Conservation (phyloP, 1,139 yeast species). For the Diutina pseudorugosa region DNA sequence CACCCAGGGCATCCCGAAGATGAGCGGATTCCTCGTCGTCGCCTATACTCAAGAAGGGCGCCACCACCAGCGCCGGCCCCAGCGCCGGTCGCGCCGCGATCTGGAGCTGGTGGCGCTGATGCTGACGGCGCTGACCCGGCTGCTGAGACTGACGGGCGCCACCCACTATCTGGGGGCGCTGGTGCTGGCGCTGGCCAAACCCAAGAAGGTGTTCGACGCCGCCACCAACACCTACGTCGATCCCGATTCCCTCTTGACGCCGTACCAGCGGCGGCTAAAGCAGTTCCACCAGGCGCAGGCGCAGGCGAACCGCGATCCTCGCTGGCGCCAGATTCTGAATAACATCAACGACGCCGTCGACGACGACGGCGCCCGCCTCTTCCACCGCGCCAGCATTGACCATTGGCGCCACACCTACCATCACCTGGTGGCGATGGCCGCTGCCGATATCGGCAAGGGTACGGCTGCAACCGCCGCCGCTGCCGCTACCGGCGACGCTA, state of each 20-base stretch:
- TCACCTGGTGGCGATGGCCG: slow-evolving; percentile 1
- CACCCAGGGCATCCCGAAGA: background rate
- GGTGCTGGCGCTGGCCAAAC: background rate
- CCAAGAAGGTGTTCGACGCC: slow-evolving; percentile 5
- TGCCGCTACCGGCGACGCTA: background rate
- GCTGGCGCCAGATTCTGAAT: background rate
- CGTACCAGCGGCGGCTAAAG: slow-evolving; percentile 6
- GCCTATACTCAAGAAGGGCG: background rate
- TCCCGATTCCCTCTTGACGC: slow-evolving; percentile 5
- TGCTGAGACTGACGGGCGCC: background rate
- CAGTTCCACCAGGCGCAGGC: slow-evolving; percentile 5
- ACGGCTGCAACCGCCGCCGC: no score
- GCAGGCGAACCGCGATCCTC: background rate
- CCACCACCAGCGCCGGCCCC: background rate
- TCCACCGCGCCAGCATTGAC: background rate
- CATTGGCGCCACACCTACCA: slow-evolving; percentile 6
- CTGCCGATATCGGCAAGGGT: background rate
- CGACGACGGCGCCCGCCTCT: background rate
- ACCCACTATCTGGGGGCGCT: slow-evolving; percentile 4
- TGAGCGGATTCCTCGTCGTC: slow-evolving; percentile 1
- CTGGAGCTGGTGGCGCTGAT: background rate
- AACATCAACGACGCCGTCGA: background rate
- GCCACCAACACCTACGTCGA: slow-evolving; percentile 6
- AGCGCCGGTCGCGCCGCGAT: background rate
- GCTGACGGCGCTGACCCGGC: slow-evolving; percentile 1